Percentiles rank a stretch among this genome's conserved stretches.
phyloP scores from a whole-genome alignment of 2,329 filamentous ascomycete genomes.

The Botrytis galanthina region DNA sequence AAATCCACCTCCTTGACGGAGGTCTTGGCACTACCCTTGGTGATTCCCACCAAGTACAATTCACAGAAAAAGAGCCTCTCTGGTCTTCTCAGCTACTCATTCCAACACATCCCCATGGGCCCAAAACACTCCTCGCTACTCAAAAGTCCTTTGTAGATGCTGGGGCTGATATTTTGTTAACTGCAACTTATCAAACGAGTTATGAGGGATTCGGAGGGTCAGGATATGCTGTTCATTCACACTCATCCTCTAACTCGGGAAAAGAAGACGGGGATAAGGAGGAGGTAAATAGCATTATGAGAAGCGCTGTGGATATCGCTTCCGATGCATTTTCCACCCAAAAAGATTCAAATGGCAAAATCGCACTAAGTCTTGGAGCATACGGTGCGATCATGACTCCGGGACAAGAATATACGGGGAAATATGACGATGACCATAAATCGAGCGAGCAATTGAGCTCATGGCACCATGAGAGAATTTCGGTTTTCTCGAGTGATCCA shows the following conservation, averaged over 20 bases:
- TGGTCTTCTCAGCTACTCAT: constrained; percentile 69
- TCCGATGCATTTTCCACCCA: constrained; percentile 36
- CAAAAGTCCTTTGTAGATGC: constrained; percentile 41
- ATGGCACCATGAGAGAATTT: constrained; percentile 58
- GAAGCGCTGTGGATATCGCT: constrained; percentile 41
- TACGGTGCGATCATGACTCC: constrained; percentile 68
- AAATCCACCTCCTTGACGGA: constrained; percentile 56
- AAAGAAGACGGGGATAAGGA: constrained; percentile 25
- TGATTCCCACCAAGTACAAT: constrained; percentile 53
- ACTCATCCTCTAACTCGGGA: background rate
- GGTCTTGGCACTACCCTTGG: constrained; percentile 66
- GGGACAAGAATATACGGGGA: constrained; percentile 62
- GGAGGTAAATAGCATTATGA: constrained; percentile 47
- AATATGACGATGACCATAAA: constrained; percentile 53
- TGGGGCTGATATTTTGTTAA: constrained; percentile 62
- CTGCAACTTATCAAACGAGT: constrained; percentile 66
- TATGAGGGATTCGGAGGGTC: constrained; percentile 49
- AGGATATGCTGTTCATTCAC: constrained; percentile 12
- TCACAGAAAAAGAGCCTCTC: constrained; percentile 54
- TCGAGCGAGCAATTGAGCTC: constrained; percentile 45
- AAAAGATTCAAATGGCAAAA: constrained; percentile 17
- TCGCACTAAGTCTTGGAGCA: constrained; percentile 62
- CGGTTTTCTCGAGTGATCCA: constrained; percentile 43
- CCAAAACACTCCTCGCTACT: constrained; percentile 13
- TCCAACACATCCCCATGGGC: constrained; percentile 41